Conservation (phyloP, 306 rosid species). For the Cicer judaicum region DNA sequence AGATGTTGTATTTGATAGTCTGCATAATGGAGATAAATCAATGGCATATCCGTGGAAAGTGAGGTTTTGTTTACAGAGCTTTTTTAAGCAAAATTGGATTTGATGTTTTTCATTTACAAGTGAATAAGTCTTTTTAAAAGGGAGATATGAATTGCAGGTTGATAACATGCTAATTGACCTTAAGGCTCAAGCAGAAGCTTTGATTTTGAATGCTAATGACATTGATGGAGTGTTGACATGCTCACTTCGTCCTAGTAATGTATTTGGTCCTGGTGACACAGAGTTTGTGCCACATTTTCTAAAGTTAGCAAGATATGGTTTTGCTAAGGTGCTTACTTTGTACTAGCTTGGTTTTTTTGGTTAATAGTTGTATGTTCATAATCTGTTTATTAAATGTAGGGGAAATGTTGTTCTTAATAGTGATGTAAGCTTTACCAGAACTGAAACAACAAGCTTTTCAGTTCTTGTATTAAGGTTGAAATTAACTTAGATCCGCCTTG, state of each 20-base stretch:
- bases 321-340: slow-evolving; percentile 62
- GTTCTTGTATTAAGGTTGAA: slow-evolving; percentile 13
- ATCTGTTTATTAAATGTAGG: slow-evolving; percentile 24
- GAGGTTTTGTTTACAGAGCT: slow-evolving; percentile 48
- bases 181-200: slow-evolving; percentile 88
- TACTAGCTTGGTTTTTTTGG: not conserved
- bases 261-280: slow-evolving; percentile 86
- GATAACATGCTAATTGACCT: slow-evolving; percentile 69
- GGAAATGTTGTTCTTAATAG: not conserved
- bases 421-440: slow-evolving; percentile 16
- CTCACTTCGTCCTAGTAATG: slow-evolving; percentile 87
- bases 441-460: not conserved
- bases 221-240: slow-evolving; percentile 86
- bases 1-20: slow-evolving; percentile 77
- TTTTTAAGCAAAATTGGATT: not conserved
- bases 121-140: slow-evolving; percentile 38
- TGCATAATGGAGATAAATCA: slow-evolving; percentile 52
- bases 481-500: slow-evolving; percentile 6
- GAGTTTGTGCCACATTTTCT: slow-evolving; percentile 61
- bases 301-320: slow-evolving; percentile 70
- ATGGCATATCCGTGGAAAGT: slow-evolving; percentile 75
- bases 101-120: slow-evolving; percentile 37
- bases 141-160: slow-evolving; percentile 57
- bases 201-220: slow-evolving; percentile 69
- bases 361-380: slow-evolving; percentile 14